Base-by-base conservation (phyloP, 2,329 filamentous ascomycete species). In the Colletotrichum liriopes region DNA sequence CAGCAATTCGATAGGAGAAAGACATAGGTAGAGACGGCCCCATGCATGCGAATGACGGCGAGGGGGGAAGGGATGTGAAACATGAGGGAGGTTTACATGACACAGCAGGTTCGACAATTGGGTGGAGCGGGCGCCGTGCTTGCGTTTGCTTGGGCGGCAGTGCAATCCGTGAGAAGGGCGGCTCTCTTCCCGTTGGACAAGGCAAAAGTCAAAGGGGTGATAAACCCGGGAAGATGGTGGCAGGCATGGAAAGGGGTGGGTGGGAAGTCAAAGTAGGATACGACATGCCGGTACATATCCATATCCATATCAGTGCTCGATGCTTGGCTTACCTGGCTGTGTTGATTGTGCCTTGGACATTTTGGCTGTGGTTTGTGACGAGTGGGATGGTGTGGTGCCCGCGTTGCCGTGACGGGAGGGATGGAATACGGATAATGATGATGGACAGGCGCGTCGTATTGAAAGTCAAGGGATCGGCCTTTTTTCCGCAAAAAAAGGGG, bases 31-130 rank as follows among this genome's bases (percentile, higher is more conserved):
- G 72, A 77, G 70, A 78, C 79, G 80, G 82, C 73, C 77, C 77
- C 75, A 76, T 83, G 81, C 83, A 83, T 81, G 78, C 78, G 77
- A 81, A 82, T 84, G 83, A 83, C 79, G 82, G 82, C 76, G 79
- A 77, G 80, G 81, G 82, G 82, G 79, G 79, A 79, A 81, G 67
- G 67, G 61, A 82, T 77, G 81, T 86, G 84, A 86, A 86, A 86
- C 84, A 81, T 76, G 77, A 83, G 83, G 82, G 80, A 82, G 79
- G 78, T 80, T 78, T 81, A 82, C 79, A 84, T 85, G 83, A 84
- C 82, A 85, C 84, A 81, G 77, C 77, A 79, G 78, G 78, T 77
- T 81, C 77, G 77, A 79, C 77, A 77, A 77, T 77, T 80, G 79
- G 80, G 82, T 82, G 81, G 81, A 84, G 76, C 79, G 78, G 70